Evolutionary conservation across 805 yeast species (phyloP).

Genomic region (Kodamaea kaohsiungensis): DNA sequence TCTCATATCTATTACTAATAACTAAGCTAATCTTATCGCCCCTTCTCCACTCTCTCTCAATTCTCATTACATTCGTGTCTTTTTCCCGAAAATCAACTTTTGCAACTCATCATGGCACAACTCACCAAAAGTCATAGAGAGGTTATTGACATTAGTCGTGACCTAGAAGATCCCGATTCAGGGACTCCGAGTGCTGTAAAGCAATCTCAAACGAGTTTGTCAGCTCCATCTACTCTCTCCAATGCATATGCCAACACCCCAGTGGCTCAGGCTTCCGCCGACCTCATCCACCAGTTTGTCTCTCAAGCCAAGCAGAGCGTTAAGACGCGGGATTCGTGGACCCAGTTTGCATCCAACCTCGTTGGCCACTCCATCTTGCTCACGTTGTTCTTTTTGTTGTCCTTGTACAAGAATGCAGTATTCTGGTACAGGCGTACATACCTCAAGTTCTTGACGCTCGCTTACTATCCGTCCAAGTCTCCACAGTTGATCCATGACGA

Average conservation of each 20-base stretch:
- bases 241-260: slow-evolving; percentile 1
- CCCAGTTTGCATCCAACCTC: slow-evolving; percentile 3
- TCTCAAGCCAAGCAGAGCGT: background rate
- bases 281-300: slow-evolving; percentile 2
- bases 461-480: slow-evolving; percentile 68
- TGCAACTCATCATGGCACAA: background rate
- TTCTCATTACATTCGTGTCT: background rate
- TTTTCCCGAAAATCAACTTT: background rate
- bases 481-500: slow-evolving; percentile 88
- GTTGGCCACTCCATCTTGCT: slow-evolving; percentile 48
- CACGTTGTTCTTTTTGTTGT: slow-evolving; percentile 53
- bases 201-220: background rate
- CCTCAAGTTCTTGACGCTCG: slow-evolving; percentile 56
- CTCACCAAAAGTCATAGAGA: background rate
- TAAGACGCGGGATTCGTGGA: slow-evolving; percentile 2
- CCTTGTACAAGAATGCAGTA: slow-evolving; percentile 54
- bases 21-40: background rate
- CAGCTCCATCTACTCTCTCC: background rate
- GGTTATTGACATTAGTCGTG: background rate
- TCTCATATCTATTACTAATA: background rate
- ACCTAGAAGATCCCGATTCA: background rate
- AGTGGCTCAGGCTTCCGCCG: background rate
- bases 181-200: background rate
- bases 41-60: background rate
- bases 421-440: slow-evolving; percentile 52